Conservation (phyloP, 1,139 yeast species). For the Debaryomycetaceae sp. region DNA sequence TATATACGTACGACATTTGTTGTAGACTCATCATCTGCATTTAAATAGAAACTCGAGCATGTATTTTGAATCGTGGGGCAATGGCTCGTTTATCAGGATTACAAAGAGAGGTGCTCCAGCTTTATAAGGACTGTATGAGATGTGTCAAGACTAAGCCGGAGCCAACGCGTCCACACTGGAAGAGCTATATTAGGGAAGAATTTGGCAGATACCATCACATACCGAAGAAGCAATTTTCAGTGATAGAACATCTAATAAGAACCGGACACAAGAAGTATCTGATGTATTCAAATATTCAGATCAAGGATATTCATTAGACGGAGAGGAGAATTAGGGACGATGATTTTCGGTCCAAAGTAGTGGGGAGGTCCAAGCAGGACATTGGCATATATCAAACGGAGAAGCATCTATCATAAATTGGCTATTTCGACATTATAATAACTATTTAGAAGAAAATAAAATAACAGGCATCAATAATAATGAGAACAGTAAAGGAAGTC, state of each 20-base stretch:
- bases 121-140: conserved; percentile 59
- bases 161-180: conserved; percentile 44
- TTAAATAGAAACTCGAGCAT: neutral
- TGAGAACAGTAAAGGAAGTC: too few relatives aligned
- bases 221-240: conserved; percentile 76
- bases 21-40: neutral
- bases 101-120: conserved; percentile 59
- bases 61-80: neutral
- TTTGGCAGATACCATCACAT: conserved; percentile 58
- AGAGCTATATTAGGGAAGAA: conserved; percentile 47
- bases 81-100: conserved; percentile 55
- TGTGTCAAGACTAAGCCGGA: conserved; percentile 54
- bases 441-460: neutral
- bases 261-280: conserved; percentile 72
- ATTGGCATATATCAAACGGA: neutral
- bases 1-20: neutral
- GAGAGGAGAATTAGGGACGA: neutral
- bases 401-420: neutral
- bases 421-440: neutral
- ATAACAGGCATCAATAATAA: too few relatives aligned
- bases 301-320: conserved; percentile 54
- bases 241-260: conserved; percentile 81
- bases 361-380: too few relatives aligned
- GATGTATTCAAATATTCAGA: conserved; percentile 63
- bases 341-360: too few relatives aligned